A percentile compares a stretch with the other conserved stretches of the same genome.
Evolutionary conservation across 495 filamentous ascomycete genomes (phyloP).

Genomic region (Pyrenula aspistea): DNA sequence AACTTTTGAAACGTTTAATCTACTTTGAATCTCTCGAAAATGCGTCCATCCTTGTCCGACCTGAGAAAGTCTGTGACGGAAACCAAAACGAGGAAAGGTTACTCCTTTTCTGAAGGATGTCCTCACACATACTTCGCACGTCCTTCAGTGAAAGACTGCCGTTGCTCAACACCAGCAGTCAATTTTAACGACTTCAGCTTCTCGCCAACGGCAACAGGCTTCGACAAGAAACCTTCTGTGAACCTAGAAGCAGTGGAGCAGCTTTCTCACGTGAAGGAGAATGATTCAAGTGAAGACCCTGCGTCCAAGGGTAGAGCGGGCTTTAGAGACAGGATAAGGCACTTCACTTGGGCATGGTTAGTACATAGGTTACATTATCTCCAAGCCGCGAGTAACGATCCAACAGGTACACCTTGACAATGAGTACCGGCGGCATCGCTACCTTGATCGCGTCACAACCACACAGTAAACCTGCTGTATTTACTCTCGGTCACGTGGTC

Average conservation of each 20-base stretch:
- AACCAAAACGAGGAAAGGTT: no score
- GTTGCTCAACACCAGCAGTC: no score
- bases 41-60: no score
- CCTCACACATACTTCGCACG: no score
- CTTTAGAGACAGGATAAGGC: slow-evolving; percentile 8
- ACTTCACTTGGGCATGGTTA: slow-evolving; percentile 56
- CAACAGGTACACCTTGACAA: slow-evolving; percentile 48
- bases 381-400: not conserved
- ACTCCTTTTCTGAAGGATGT: no score
- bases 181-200: not conserved
- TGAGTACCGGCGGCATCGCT: slow-evolving; percentile 55
- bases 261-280: no score
- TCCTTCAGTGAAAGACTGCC: no score
- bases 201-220: not conserved
- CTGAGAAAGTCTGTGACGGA: no score
- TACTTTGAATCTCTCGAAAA: no score
- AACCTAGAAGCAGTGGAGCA: not conserved
- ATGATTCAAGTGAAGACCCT: no score
- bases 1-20: no score
- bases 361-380: not conserved
- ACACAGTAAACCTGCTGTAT: slow-evolving; percentile 43
- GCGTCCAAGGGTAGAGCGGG: not conserved
- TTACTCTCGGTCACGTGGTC: slow-evolving; percentile 45
- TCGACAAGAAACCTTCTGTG: not conserved
- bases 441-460: slow-evolving; percentile 46